Percentiles rank a stretch among this genome's conserved stretches.
These are phyloP conservation scores for Thozetella sp. DNA, from an alignment of 495 filamentous ascomycete species.

Conservation along the genomic window DNA sequence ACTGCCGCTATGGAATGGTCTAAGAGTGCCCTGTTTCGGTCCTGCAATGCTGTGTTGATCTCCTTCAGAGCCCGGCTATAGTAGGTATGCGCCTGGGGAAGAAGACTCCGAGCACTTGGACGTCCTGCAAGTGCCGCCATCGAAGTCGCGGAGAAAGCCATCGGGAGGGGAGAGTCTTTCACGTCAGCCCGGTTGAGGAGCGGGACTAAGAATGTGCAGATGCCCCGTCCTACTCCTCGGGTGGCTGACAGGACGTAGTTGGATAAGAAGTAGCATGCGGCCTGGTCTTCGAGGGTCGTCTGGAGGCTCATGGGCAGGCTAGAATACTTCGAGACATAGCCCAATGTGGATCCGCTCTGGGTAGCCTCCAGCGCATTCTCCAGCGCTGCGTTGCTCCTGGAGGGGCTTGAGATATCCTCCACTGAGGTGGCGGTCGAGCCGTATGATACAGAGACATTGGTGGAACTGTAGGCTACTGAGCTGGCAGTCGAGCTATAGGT, in stretches of 20 bases:
- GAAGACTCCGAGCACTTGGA: background rate
- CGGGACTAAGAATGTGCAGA: background rate
- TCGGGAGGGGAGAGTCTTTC: background rate
- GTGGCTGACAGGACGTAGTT: background rate
- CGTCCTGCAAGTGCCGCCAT: background rate
- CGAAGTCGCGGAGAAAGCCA: background rate
- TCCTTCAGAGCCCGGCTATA: background rate
- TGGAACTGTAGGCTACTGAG: background rate
- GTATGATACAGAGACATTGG: background rate
- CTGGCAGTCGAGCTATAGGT: background rate
- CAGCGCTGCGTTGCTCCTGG: no score
- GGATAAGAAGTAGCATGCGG: background rate
- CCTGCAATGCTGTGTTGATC: constrained; percentile 1
- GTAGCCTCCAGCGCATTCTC: background rate
- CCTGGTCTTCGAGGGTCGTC: background rate
- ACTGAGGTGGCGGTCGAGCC: background rate
- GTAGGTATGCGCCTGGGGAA: background rate
- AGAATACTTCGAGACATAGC: background rate
- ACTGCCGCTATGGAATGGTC: background rate
- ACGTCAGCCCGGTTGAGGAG: background rate
- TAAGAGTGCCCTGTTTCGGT: background rate
- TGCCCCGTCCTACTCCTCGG: background rate
- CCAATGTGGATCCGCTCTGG: background rate
- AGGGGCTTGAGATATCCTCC: background rate
- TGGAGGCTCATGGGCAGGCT: background rate